Percentiles rank a stretch among this genome's conserved stretches.
phyloP scores from a whole-genome alignment of 2,329 filamentous ascomycete genomes.

The Thelonectria discophora region DNA sequence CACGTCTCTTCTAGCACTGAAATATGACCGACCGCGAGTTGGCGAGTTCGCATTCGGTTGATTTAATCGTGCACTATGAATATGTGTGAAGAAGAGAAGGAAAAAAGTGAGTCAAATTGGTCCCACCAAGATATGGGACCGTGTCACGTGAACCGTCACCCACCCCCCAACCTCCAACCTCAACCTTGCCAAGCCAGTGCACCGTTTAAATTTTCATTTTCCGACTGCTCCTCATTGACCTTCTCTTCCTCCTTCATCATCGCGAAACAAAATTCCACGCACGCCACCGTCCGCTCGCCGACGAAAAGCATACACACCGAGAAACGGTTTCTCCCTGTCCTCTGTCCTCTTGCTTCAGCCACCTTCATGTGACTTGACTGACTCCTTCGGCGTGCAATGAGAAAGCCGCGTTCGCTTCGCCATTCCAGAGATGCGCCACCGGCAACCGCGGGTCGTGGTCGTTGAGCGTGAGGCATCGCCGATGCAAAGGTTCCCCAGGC shows the following conservation, averaged over 20 bases:
- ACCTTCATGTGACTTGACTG: neutral
- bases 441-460: neutral
- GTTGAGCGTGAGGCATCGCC: neutral
- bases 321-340: neutral
- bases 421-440: neutral
- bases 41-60: slow-evolving; percentile 63
- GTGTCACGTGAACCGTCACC: slow-evolving; percentile 41
- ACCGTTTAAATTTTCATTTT: slow-evolving; percentile 27
- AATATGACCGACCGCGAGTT: slow-evolving; percentile 69
- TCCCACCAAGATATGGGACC: neutral
- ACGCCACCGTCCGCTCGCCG: too few species aligned
- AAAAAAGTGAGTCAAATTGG: slow-evolving; percentile 24
- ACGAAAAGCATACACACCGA: neutral
- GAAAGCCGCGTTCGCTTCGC: neutral
- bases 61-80: slow-evolving; percentile 65
- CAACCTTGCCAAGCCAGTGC: slow-evolving; percentile 1
- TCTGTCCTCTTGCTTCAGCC: neutral
- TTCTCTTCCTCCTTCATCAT: neutral
- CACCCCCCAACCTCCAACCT: slow-evolving; percentile 11
- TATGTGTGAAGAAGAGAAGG: slow-evolving; percentile 51
- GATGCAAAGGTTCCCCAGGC: neutral
- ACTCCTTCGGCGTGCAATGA: neutral
- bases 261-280: too few species aligned
- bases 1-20: slow-evolving; percentile 64
- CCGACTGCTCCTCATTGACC: slow-evolving; percentile 1